Conservation (phyloP, 495 filamentous ascomycete genomes). For the Wilcoxina mikolae region DNA sequence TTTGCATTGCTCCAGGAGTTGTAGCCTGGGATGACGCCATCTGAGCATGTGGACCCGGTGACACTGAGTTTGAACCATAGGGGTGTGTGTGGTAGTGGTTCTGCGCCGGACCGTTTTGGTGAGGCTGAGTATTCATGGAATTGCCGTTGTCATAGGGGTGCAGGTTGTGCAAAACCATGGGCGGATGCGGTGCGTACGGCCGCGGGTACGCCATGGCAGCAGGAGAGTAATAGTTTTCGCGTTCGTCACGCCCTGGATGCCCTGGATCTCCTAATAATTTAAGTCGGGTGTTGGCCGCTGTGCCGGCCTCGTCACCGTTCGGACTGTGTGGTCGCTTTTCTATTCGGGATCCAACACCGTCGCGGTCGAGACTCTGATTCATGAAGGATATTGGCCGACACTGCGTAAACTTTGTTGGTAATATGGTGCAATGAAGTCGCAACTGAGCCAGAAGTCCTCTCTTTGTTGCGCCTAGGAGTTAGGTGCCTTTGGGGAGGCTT, state of each 20-base stretch:
- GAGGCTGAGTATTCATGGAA: background rate
- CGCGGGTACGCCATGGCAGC: background rate
- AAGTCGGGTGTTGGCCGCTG: background rate
- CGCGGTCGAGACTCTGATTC: conserved; percentile 1
- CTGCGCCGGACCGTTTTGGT: conserved; percentile 2
- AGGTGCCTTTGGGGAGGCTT: background rate
- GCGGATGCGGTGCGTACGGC: conserved; percentile 1
- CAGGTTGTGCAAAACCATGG: background rate
- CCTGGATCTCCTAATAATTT: background rate
- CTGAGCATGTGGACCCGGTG: conserved; percentile 23
- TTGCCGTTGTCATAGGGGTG: conserved; percentile 1
- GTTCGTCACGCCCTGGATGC: background rate
- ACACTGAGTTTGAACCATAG: conserved; percentile 24
- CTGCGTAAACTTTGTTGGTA: background rate
- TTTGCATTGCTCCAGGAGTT: conserved; percentile 29
- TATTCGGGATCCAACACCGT: background rate
- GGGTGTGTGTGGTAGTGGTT: conserved; percentile 25
- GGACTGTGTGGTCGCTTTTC: conserved; percentile 4
- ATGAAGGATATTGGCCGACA: background rate
- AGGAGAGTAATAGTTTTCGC: background rate
- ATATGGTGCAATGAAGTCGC: background rate
- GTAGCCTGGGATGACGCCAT: conserved; percentile 23
- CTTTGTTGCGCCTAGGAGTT: background rate
- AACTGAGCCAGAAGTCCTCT: background rate
- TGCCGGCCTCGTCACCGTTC: background rate